phyloP scores from a whole-genome alignment of 2,329 filamentous ascomycete species.

The Onygena corvina region DNA sequence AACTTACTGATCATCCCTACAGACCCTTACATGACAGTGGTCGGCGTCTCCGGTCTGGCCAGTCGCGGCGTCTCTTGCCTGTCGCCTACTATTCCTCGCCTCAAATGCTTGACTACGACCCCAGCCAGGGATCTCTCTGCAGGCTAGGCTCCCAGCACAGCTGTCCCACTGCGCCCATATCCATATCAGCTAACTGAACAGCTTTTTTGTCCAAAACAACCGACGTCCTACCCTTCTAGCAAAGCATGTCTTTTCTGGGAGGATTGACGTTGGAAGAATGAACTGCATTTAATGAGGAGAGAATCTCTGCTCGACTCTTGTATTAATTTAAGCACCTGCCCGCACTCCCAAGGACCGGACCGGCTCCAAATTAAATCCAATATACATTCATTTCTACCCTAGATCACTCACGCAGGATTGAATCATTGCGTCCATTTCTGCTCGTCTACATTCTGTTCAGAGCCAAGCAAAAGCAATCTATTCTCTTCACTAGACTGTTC shows the following conservation, averaged over 20 bases:
- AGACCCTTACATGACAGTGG: background rate
- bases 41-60: background rate
- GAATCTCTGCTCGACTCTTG: background rate
- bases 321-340: slow-evolving; percentile 8
- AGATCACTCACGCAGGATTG: slow-evolving; percentile 3
- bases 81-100: slow-evolving; percentile 1
- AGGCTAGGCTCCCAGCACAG: background rate
- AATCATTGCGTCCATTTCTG: slow-evolving; percentile 1
- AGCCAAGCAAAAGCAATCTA: slow-evolving; percentile 7
- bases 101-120: background rate
- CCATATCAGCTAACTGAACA: background rate
- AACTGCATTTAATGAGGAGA: background rate
- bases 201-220: slow-evolving; percentile 9
- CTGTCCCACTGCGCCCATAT: slow-evolving; percentile 1
- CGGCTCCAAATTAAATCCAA: slow-evolving; percentile 8
- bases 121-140: background rate
- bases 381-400: slow-evolving; percentile 7
- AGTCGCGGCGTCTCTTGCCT: background rate
- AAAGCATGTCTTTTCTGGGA: background rate
- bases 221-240: background rate
- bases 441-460: background rate
- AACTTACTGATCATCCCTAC: background rate
- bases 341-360: slow-evolving; percentile 4
- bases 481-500: slow-evolving; percentile 1
- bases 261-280: slow-evolving; percentile 5